Evolutionary conservation across 306 rosid genomes (phyloP), one percentile per base, ranked within the genome.

Genomic region (Urtica urens): DNA sequence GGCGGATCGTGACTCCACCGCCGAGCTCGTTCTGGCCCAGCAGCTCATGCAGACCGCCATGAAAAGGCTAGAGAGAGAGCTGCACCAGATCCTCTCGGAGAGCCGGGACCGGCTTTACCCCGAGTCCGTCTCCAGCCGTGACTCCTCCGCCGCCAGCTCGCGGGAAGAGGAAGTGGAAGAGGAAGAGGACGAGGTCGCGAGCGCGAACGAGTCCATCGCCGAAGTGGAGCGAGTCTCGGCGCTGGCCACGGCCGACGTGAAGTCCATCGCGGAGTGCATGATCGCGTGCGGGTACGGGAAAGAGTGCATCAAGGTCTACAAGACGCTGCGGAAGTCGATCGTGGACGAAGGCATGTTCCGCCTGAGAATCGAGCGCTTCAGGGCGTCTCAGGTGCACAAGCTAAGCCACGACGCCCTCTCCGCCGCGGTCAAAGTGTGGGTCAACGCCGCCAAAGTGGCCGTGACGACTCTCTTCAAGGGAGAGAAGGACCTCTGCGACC

Each of bases 211-310:
- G 49, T 52, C 66, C 2, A 14, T 45, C 21, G 14, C 57, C 0
- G 72, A 51, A 49, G 53, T 44, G 14, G 74, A 58, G 41, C 70
- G 67, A 35, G 55, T 38, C 38, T 62, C 72, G 0, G 39, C 51
- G 1, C 35, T 43, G 16, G 57, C 71, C 57, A 55, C 70, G 77
- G 31, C 63, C 12, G 77, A 73, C 19, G 46, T 73, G 37, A 67
- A 70, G 68, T 66, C 80, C 25, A 73, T 73, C 42, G 78, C 85
- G 0, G 73, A 78, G 17, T 78, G 78, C 34, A 78, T 78, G 86
- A 73, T 74, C 29, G 44, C 49, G 15, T 60, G 65, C 34, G 86
- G 86, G 25, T 78, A 74, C 65, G 78, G 73, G 5, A 61, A 53
- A 46, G 81, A 78, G 65, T 74, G 81, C 13, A 48, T 48, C 24